These are phyloP conservation scores for Adansonia gregorii DNA, from an alignment of 441 rosid genomes.

Conservation along the genomic window DNA sequence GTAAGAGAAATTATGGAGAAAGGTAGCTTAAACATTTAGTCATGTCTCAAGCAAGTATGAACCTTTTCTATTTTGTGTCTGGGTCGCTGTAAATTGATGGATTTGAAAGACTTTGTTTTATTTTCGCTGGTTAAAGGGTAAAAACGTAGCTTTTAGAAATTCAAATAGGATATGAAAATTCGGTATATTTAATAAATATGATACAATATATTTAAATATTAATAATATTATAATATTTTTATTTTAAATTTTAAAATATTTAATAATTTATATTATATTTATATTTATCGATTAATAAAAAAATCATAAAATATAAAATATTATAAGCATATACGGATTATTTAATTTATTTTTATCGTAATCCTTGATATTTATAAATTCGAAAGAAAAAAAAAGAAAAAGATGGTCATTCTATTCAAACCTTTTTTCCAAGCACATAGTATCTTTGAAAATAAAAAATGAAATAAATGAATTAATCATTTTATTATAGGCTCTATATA, in stretches of 20 bases:
- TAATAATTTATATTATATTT: too few relatives aligned
- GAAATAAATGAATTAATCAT: too few relatives aligned
- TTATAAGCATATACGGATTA: too few relatives aligned
- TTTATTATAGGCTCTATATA: background rate
- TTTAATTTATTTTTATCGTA: background rate
- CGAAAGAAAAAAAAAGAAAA: background rate
- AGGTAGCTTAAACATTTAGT: background rate
- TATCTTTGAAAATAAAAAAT: too few relatives aligned
- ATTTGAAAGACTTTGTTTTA: background rate
- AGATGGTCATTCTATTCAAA: background rate
- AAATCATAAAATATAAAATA: too few relatives aligned
- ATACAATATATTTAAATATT: too few relatives aligned
- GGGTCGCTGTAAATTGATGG: slow-evolving; percentile 3
- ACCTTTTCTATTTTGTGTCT: slow-evolving; percentile 14
- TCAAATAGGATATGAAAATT: background rate
- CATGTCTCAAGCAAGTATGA: slow-evolving; percentile 21
- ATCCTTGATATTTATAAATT: background rate
- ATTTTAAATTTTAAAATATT: too few relatives aligned
- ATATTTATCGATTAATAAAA: too few relatives aligned
- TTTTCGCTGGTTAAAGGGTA: background rate
- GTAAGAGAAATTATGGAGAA: background rate
- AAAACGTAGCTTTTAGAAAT: background rate
- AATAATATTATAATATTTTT: too few relatives aligned
- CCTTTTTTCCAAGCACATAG: too few relatives aligned
- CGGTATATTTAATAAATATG: too few relatives aligned